A percentile compares a stretch with the other conserved stretches of the same genome.
These are phyloP conservation scores for Sordariomycetes sp. DNA, from an alignment of 2,329 filamentous ascomycete species.

Conservation along the genomic window DNA sequence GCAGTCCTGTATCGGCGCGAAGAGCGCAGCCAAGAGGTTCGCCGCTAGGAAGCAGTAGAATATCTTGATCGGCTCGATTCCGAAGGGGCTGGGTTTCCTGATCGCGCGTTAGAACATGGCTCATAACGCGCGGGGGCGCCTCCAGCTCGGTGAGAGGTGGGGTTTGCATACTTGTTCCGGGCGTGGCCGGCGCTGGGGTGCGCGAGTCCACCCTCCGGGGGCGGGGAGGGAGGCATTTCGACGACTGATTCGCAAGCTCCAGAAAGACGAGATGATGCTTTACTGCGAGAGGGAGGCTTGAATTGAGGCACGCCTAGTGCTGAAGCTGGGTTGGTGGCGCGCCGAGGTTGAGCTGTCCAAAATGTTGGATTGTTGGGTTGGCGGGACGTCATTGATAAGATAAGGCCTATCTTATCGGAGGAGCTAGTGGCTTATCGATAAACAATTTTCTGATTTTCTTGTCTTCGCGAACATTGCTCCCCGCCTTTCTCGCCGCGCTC, in stretches of 20 bases:
- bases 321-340: slow-evolving; percentile 1
- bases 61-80: slow-evolving; percentile 57
- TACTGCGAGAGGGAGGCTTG: not conserved
- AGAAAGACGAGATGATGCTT: not conserved
- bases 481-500: not conserved
- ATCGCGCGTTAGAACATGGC: not conserved
- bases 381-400: slow-evolving; percentile 5
- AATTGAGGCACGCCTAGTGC: not conserved
- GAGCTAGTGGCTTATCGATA: not conserved
- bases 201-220: slow-evolving; percentile 22
- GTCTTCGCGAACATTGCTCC: not conserved
- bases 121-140: not conserved
- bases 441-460: slow-evolving; percentile 3
- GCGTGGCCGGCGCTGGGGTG: slow-evolving; percentile 36
- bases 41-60: slow-evolving; percentile 71
- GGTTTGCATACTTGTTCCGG: slow-evolving; percentile 30
- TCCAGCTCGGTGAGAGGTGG: not conserved
- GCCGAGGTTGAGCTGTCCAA: not conserved
- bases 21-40: slow-evolving; percentile 64
- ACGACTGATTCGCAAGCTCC: not conserved
- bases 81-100: slow-evolving; percentile 11
- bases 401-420: slow-evolving; percentile 5
- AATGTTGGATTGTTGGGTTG: not conserved
- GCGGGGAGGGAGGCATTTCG: slow-evolving; percentile 25
- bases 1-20: slow-evolving; percentile 90